These are phyloP conservation scores for Dinochytrium kinnereticum DNA, from an alignment of 371 early-diverging fungal genomes.

Conservation along the genomic window DNA sequence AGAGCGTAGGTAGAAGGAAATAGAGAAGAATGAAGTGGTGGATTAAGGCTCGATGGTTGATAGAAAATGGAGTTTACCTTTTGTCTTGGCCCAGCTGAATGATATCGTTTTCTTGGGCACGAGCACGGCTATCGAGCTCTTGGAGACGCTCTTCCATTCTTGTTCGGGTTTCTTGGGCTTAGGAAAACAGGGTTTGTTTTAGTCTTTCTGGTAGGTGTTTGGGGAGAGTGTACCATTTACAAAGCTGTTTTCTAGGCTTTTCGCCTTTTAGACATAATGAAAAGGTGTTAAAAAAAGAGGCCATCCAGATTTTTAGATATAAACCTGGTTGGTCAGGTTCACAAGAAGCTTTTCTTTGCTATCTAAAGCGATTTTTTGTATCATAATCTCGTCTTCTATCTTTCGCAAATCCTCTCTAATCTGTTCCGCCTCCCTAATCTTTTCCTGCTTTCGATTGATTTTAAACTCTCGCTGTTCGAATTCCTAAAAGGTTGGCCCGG, in stretches of 20 bases:
- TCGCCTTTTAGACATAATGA: no score
- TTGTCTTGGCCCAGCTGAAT: slow-evolving; percentile 1
- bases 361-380: slow-evolving; percentile 42
- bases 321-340: slow-evolving; percentile 41
- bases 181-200: not conserved
- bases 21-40: no score
- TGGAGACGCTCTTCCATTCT: not conserved
- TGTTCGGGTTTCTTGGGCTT: not conserved
- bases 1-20: no score
- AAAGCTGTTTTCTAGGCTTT: no score
- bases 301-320: no score
- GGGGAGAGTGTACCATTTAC: no score
- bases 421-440: slow-evolving; percentile 40
- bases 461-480: slow-evolving; percentile 39
- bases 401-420: slow-evolving; percentile 36
- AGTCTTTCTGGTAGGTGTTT: no score
- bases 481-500: no score
- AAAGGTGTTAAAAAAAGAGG: no score
- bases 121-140: not conserved
- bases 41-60: no score
- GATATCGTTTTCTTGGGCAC: not conserved
- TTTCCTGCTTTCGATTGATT: slow-evolving; percentile 34
- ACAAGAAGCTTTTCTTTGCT: slow-evolving; percentile 42
- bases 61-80: not conserved
- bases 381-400: slow-evolving; percentile 45